Evolutionary conservation across 164 flowering plant species (phyloP).

Genomic region (Stephania japonica): DNA sequence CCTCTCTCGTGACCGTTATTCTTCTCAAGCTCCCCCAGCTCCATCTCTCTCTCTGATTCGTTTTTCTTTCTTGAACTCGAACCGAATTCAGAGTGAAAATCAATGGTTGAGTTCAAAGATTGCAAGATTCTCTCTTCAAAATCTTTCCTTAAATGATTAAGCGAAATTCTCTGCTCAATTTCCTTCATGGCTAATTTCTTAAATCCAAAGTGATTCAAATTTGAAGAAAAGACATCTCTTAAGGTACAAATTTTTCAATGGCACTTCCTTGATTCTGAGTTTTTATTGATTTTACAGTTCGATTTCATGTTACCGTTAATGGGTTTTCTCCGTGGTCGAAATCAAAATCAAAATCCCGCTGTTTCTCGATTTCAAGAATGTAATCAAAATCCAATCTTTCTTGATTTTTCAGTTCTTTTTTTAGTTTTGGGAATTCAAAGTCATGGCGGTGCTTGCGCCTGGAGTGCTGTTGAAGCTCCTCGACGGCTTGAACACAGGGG

Average conservation of each 20-base stretch:
- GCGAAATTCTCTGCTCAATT: neutral
- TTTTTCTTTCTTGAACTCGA: neutral
- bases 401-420: neutral
- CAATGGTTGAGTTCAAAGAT: neutral
- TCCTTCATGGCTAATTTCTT: neutral
- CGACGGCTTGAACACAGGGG: constrained; percentile 65
- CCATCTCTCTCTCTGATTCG: neutral
- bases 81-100: neutral
- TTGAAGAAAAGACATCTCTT: neutral
- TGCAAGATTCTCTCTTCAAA: too few relatives aligned
- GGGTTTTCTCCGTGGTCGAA: neutral
- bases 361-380: neutral
- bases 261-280: constrained; percentile 4
- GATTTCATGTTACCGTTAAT: neutral
- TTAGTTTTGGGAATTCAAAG: neutral
- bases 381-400: neutral
- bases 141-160: too few relatives aligned
- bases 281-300: neutral
- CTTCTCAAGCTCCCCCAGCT: neutral
- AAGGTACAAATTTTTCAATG: constrained; percentile 5
- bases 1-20: neutral
- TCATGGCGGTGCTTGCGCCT: constrained; percentile 78
- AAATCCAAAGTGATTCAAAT: neutral
- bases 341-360: neutral
- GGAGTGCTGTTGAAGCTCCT: constrained; percentile 82